Conservation (phyloP, 2,329 filamentous ascomycete genomes). For the Claviceps digitariae region DNA sequence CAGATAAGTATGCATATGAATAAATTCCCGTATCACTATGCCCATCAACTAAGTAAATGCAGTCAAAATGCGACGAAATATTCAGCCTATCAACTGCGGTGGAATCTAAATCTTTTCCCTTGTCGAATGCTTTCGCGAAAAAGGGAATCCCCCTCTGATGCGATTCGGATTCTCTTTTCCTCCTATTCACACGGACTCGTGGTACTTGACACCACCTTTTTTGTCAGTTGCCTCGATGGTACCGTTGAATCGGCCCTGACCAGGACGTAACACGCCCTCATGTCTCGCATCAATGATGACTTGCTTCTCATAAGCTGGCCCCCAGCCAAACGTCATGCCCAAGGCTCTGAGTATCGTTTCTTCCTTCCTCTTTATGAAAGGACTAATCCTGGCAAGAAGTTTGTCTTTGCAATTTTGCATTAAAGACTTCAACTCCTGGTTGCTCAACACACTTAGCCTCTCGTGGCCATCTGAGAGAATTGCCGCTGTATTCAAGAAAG, state of each 20-base stretch:
- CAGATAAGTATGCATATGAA: no score
- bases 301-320: conserved; percentile 17
- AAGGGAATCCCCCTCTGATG: no score
- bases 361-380: conserved; percentile 18
- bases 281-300: conserved; percentile 18
- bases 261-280: conserved; percentile 23
- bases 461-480: conserved; percentile 14
- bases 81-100: no score
- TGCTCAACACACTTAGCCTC: background rate
- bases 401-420: conserved; percentile 25
- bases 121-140: no score
- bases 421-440: conserved; percentile 11
- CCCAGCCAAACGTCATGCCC: conserved; percentile 25
- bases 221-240: conserved; percentile 12
- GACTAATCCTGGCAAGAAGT: conserved; percentile 22
- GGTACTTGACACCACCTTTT: background rate
- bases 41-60: no score
- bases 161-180: no score
- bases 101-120: no score
- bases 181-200: background rate
- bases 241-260: conserved; percentile 28
- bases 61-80: no score
- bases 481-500: conserved; percentile 22
- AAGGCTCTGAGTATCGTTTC: conserved; percentile 17
- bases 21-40: no score